Evolutionary conservation across 2,329 filamentous ascomycete species (phyloP), one percentile per base, ranked within the genome.

Genomic region (Colletotrichum sp.): DNA sequence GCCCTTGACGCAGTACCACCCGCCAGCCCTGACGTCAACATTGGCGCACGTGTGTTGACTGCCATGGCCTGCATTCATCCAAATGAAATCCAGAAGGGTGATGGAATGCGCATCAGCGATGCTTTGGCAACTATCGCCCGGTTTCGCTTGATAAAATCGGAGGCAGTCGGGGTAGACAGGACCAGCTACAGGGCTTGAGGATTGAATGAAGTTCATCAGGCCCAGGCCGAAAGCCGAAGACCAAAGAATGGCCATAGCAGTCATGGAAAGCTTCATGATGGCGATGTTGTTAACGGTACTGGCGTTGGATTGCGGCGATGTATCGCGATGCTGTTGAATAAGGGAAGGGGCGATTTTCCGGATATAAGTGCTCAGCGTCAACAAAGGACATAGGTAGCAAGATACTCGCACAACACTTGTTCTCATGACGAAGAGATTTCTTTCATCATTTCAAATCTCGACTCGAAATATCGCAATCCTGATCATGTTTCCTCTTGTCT

Each of bases 71-170:
- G 81, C 80, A 15, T 79, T 79, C 5, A 80, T 71, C 32, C 68
- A 75, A 7, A 79, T 77, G 10, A 84, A 71, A 12, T 82, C 78
- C 9, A 82, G 69, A 9, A 80, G 80, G 15, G 79, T 79, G 74
- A 80, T 80, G 6, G 78, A 79, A 30, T 83, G 76, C 65, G 78
- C 80, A 13, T 81, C 80, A 32, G 78, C 77, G 60, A 80, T 80
- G 67, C 81, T 79, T 44, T 34, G 16, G 44, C 70, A 78, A 26
- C 63, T 52, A 12, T 74, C 64, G n/a, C 57, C 68, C 3, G 71
- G 64, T 12, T 62, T 34, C 18, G 77, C 68, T 32, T 59, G 36
- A 55, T 65, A 70, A 15, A 75, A 78, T 16, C 67, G 32, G n/a
- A 44, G 7, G 65, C 64, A 72, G 16, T 62, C 21, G 13, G 64